Evolutionary conservation across 2,329 filamentous ascomycete genomes (phyloP).

Genomic region (Clonostachys solani): DNA sequence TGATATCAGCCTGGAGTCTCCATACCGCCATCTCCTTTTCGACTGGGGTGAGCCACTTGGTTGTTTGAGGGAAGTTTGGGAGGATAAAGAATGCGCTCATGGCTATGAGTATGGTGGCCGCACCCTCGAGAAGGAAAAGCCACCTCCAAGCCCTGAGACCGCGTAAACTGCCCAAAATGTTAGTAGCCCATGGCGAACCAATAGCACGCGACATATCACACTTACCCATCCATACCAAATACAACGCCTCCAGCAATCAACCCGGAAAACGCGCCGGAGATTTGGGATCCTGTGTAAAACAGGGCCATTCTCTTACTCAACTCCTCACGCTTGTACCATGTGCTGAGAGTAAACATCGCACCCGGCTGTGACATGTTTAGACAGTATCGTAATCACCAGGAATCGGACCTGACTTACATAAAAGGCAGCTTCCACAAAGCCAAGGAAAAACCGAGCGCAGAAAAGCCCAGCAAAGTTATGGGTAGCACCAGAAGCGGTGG

Average conservation of each 20-base stretch:
- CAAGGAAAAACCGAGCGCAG: slow-evolving; percentile 29
- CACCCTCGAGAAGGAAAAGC: slow-evolving; percentile 67
- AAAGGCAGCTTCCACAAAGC: slow-evolving; percentile 32
- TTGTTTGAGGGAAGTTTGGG: slow-evolving; percentile 61
- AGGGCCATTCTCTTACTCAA: slow-evolving; percentile 61
- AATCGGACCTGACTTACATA: slow-evolving; percentile 23
- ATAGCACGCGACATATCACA: slow-evolving; percentile 60
- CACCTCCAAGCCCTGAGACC: slow-evolving; percentile 55
- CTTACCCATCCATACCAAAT: slow-evolving; percentile 54
- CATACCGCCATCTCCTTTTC: slow-evolving; percentile 59
- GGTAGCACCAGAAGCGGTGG: slow-evolving; percentile 27
- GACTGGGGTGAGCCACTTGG: slow-evolving; percentile 53
- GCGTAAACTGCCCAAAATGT: slow-evolving; percentile 48
- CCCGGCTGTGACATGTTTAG: slow-evolving; percentile 32
- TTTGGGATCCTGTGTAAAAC: slow-evolving; percentile 63
- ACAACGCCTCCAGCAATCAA: slow-evolving; percentile 62
- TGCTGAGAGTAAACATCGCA: slow-evolving; percentile 58
- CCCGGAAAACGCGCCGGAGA: slow-evolving; percentile 70
- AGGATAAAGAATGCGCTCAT: slow-evolving; percentile 56
- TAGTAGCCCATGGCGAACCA: slow-evolving; percentile 44
- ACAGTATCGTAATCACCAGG: background rate
- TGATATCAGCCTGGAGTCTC: slow-evolving; percentile 45
- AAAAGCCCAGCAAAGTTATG: slow-evolving; percentile 23
- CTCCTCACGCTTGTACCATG: slow-evolving; percentile 69
- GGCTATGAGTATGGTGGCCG: slow-evolving; percentile 46